phyloP scores from a whole-genome alignment of 169 alveolate species.

The Plasmodium adleri region DNA sequence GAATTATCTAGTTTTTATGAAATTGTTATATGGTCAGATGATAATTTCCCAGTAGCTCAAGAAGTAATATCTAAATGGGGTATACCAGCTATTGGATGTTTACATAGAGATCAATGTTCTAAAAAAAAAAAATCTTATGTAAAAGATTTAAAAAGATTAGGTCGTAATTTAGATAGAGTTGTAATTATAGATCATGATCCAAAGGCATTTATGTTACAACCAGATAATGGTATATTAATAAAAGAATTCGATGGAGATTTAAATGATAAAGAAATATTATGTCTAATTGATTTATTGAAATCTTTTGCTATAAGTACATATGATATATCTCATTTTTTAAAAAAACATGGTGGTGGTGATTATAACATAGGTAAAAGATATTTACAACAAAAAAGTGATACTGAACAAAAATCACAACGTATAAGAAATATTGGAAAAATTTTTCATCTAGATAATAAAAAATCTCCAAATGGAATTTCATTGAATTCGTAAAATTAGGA shows the following conservation, averaged over 20 bases:
- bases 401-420: conserved; percentile 69
- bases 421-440: conserved; percentile 66
- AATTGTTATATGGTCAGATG: conserved; percentile 95
- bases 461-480: conserved; percentile 52
- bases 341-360: conserved; percentile 87
- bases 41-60: conserved; percentile 90
- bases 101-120: conserved; percentile 89
- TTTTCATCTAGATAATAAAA: conserved; percentile 58
- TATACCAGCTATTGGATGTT: conserved; percentile 91
- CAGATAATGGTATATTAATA: conserved; percentile 87
- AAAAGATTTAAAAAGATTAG: conserved; percentile 89
- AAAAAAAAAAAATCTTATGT: conserved; percentile 84
- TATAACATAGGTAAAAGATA: conserved; percentile 84
- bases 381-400: conserved; percentile 69
- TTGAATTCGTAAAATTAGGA: conserved; percentile 17
- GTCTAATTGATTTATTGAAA: conserved; percentile 86
- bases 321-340: conserved; percentile 82
- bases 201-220: conserved; percentile 86
- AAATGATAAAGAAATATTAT: conserved; percentile 86
- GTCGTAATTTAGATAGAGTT: conserved; percentile 89
- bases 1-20: conserved; percentile 92
- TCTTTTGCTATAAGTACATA: conserved; percentile 87
- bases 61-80: conserved; percentile 92
- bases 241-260: conserved; percentile 89
- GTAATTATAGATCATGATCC: conserved; percentile 90